Evolutionary conservation across 139 green algal species (phyloP).

Genomic region (Chloropicon primus): DNA sequence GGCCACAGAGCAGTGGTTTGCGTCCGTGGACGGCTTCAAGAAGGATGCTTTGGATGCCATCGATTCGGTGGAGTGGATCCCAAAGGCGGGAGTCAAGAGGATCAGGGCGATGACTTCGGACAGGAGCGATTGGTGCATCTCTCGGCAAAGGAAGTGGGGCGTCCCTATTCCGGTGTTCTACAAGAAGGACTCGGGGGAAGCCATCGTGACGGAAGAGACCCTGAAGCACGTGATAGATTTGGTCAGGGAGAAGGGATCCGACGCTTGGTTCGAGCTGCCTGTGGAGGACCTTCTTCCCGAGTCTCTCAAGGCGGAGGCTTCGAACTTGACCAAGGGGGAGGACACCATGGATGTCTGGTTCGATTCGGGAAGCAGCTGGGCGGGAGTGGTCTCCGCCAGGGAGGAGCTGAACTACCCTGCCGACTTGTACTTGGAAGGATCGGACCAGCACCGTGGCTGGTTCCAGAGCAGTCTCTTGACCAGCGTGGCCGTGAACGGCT

Average conservation of each 20-base stretch:
- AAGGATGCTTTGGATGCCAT: constrained; percentile 55
- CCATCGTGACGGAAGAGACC: constrained; percentile 77
- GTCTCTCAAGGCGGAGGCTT: constrained; percentile 31
- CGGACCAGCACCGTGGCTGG: constrained; percentile 95
- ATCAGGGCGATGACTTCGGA: constrained; percentile 83
- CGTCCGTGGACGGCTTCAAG: constrained; percentile 74
- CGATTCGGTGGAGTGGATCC: constrained; percentile 67
- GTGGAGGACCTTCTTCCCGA: constrained; percentile 81
- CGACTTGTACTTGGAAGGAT: constrained; percentile 95
- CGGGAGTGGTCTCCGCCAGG: constrained; percentile 53
- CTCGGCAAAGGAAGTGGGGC: constrained; percentile 88
- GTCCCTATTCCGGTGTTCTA: constrained; percentile 98
- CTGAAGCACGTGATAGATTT: constrained; percentile 66
- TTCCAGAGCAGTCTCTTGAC: constrained; percentile 95
- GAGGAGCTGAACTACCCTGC: constrained; percentile 58
- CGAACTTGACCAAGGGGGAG: constrained; percentile 52
- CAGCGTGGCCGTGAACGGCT: constrained; percentile 65
- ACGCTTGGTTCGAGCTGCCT: constrained; percentile 67
- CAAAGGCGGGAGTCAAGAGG: constrained; percentile 50
- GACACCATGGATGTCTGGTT: constrained; percentile 99
- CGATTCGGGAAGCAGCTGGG: constrained; percentile 87
- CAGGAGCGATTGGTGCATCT: constrained; percentile 96
- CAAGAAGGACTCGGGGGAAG: constrained; percentile 67
- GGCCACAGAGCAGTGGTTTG: constrained; percentile 85
- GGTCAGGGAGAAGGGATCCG: constrained; percentile 48